These are phyloP conservation scores for Amaranthus hypochondriacus DNA, from an alignment of 148 eudicot species.

Conservation along the genomic window DNA sequence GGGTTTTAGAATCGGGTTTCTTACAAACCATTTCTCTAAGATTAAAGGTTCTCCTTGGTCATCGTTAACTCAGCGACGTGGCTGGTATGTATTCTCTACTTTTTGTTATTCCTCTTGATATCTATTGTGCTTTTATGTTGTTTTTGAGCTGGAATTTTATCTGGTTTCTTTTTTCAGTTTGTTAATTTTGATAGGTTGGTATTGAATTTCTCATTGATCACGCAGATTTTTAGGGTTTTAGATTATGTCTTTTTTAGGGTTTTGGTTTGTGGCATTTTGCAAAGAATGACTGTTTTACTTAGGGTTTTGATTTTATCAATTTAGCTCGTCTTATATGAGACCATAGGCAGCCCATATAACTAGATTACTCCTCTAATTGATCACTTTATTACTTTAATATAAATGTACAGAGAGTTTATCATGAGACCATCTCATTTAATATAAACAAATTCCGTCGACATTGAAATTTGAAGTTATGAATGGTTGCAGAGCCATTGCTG, in stretches of 20 bases:
- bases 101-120: background rate
- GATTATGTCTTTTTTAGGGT: background rate
- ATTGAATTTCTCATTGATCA: constrained; percentile 4
- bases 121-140: background rate
- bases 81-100: constrained; percentile 30
- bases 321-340: background rate
- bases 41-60: constrained; percentile 18
- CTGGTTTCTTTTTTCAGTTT: background rate
- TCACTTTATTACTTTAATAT: no score
- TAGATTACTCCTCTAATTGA: no score
- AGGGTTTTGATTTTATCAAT: constrained; percentile 1
- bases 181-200: constrained; percentile 19
- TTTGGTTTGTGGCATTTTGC: background rate
- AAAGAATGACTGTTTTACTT: background rate
- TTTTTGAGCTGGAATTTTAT: background rate
- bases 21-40: constrained; percentile 15
- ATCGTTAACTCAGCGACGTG: constrained; percentile 21
- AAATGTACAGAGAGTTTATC: no score
- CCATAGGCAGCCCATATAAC: no score
- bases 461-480: no score
- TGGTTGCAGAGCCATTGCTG: background rate
- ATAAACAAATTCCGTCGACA: no score
- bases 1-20: constrained; percentile 20
- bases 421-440: no score
- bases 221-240: constrained; percentile 1